A percentile compares a stretch with the other conserved stretches of the same genome.
Evolutionary conservation across 164 flowering plant genomes (phyloP).

Genomic region (Vitis rupestris): DNA sequence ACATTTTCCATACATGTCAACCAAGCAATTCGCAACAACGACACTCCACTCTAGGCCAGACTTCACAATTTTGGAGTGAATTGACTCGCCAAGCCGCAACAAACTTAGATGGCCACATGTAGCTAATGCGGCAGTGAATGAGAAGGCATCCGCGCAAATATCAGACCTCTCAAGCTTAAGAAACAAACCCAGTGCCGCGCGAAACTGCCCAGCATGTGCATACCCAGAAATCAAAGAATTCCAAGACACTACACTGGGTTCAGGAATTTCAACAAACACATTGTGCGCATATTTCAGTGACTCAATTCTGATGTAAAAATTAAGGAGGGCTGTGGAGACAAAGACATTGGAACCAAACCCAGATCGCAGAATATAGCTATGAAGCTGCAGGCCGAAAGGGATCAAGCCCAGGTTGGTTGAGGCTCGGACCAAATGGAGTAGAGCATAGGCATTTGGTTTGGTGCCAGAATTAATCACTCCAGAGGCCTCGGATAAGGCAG

Average conservation of each 20-base stretch:
- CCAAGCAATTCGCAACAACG: conserved; percentile 55
- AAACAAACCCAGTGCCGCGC: conserved; percentile 40
- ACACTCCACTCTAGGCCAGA: conserved; percentile 34
- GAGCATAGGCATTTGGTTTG: conserved; percentile 26
- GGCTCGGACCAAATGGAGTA: conserved; percentile 43
- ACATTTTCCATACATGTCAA: conserved; percentile 75
- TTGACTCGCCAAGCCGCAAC: conserved; percentile 32
- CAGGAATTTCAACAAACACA: conserved; percentile 61
- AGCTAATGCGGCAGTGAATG: conserved; percentile 48
- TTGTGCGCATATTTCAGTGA: conserved; percentile 36
- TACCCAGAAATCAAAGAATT: conserved; percentile 63
- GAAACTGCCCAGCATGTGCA: conserved; percentile 39
- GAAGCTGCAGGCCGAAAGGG: conserved; percentile 43
- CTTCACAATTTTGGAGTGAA: conserved; percentile 56
- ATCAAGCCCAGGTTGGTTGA: conserved; percentile 28
- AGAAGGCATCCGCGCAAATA: conserved; percentile 36
- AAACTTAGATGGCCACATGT: conserved; percentile 47
- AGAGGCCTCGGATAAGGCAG: conserved; percentile 23
- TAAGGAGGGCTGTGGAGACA: conserved; percentile 43
- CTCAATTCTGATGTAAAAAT: conserved; percentile 34
- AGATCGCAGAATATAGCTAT: conserved; percentile 35
- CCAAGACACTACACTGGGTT: conserved; percentile 62
- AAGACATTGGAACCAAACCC: conserved; percentile 46
- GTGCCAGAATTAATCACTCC: conserved; percentile 17
- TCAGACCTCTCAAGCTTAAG: conserved; percentile 38